These are phyloP conservation scores for Boletus reticulatus DNA, from an alignment of 768 basidiomycete species.

Conservation along the genomic window DNA sequence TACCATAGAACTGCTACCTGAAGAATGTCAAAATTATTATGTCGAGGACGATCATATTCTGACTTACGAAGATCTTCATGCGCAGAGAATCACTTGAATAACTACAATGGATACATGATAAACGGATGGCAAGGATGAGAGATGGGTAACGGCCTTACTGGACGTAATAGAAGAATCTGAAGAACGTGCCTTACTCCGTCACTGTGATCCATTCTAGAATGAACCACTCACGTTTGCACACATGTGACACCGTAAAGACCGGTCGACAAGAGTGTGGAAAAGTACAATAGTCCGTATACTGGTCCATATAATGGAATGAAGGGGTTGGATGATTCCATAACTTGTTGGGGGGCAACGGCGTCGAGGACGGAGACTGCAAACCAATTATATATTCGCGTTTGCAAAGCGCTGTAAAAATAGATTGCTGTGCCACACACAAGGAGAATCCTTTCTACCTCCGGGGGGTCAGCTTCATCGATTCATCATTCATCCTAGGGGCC, in stretches of 20 bases:
- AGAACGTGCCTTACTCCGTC: neutral
- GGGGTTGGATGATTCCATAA: too few species aligned
- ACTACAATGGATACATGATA: neutral
- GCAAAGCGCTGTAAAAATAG: too few species aligned
- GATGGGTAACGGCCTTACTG: neutral
- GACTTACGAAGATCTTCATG: constrained; percentile 1
- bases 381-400: too few species aligned
- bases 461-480: too few species aligned
- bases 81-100: neutral
- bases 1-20: constrained; percentile 15
- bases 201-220: neutral
- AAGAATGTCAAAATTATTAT: too few species aligned
- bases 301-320: too few species aligned
- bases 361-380: too few species aligned
- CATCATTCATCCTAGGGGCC: too few species aligned
- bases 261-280: neutral
- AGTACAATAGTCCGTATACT: neutral
- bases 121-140: neutral
- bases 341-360: too few species aligned
- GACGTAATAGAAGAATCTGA: neutral
- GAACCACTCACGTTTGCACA: neutral
- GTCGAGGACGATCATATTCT: neutral
- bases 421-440: too few species aligned
- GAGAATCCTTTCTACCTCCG: too few species aligned
- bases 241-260: neutral